Base-by-base conservation (phyloP, 345 rosid genomes). In the Odontarrhena argentea region DNA sequence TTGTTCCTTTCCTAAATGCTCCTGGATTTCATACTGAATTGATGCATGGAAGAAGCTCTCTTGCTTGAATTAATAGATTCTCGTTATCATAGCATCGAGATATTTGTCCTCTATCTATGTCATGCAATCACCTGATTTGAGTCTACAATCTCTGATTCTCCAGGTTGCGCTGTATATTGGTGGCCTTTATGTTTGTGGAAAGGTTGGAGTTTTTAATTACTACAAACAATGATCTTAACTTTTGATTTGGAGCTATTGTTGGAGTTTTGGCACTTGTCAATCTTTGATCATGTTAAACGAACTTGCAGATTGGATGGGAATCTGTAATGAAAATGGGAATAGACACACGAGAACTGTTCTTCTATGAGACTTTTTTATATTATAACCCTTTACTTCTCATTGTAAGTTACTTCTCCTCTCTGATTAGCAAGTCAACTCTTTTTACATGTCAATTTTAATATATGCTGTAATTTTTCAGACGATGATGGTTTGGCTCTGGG, bases 401-500 rank as follows among this genome's bases (percentile, higher is more conserved):
- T 93, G 99, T 91, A 65, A 82, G 93, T 75, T 66, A 36, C 8
- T 5, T 51, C 26, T 22, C 73, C 24, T 37, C 28, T 48, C 5
- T 0, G 5, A 14, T 58, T 12, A 43, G 43, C 2, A 37, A 60
- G 34, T 54, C 56, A 37, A 47, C 22, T 37, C 48, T 34, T 26
- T 18, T 25, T 40, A 63, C 48, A 3, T 67, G 18, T 42, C 42
- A 15, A 35, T 36, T 50, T 64, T 65, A 50, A 15, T 46, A 49
- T 55, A 51, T 28, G 36, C 43, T 25, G 69, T 67, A 49, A 28
- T 50, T 10, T 54, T 80, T 64, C 85, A 95, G 97, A 91, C 96
- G 25, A 67, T 82, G 88, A 86, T 85, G 96, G 96, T 89, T 50
- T 91, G 99, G 99, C 85, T 95, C 37, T 95, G 99, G 99, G 99